Percentiles rank a stretch among this genome's conserved stretches.
phyloP scores from a whole-genome alignment of 257 asterid genomes.

The Solanum pennellii region DNA sequence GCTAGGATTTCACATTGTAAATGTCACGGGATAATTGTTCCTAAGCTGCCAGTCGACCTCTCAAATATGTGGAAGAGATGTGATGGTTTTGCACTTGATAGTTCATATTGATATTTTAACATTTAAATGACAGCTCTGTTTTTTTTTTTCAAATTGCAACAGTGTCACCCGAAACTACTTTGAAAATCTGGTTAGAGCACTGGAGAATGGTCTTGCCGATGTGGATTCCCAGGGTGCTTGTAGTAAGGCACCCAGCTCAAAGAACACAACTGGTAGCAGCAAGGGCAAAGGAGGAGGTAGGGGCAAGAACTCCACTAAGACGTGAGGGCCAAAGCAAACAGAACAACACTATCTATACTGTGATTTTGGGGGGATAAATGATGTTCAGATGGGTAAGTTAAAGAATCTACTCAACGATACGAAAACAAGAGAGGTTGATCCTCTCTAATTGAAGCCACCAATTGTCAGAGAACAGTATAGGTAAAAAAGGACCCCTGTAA shows the following conservation, averaged over 20 bases:
- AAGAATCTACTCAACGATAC: not conserved
- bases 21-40: not conserved
- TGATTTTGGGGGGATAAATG: not conserved
- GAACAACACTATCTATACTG: slow-evolving; percentile 22
- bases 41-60: not conserved
- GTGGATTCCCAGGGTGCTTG: slow-evolving; percentile 64
- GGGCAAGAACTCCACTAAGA: slow-evolving; percentile 44
- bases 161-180: slow-evolving; percentile 89
- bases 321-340: slow-evolving; percentile 29
- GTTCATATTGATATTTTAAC: not conserved
- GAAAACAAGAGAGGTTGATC: not conserved
- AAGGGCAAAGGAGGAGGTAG: slow-evolving; percentile 51
- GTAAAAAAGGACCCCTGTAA: not conserved
- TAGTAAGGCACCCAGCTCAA: slow-evolving; percentile 34
- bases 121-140: not conserved
- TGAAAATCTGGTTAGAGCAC: slow-evolving; percentile 82
- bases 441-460: not conserved
- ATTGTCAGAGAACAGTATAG: not conserved
- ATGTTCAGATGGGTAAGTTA: not conserved
- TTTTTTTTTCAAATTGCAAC: slow-evolving; percentile 9
- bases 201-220: slow-evolving; percentile 87
- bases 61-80: not conserved
- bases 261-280: slow-evolving; percentile 46
- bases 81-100: not conserved
- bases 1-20: not conserved